Conservation (phyloP, 1,284 basidiomycete species). For the Pyrrhoderma noxium region DNA sequence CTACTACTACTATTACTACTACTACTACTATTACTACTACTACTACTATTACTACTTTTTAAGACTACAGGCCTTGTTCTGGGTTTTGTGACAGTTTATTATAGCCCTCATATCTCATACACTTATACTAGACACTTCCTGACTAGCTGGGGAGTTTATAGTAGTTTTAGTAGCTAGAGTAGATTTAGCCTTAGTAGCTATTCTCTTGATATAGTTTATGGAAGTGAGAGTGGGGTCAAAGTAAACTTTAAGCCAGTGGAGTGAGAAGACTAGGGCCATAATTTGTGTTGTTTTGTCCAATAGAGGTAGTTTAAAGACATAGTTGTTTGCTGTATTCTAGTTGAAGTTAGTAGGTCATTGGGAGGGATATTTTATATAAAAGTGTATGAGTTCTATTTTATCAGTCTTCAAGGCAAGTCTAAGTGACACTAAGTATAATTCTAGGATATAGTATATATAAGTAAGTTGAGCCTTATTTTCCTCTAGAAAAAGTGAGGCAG, state of each 20-base stretch:
- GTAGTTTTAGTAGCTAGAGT: neutral
- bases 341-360: too few relatives aligned
- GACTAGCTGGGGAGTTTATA: too few relatives aligned
- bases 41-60: too few relatives aligned
- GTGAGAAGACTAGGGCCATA: neutral
- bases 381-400: neutral
- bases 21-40: too few relatives aligned
- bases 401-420: neutral
- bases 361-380: neutral
- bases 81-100: too few relatives aligned
- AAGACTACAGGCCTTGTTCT: too few relatives aligned
- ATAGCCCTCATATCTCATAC: too few relatives aligned
- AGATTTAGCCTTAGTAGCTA: neutral
- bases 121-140: too few relatives aligned
- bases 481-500: neutral
- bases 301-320: too few relatives aligned
- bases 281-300: neutral
- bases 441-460: neutral
- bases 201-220: neutral
- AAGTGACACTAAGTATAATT: neutral
- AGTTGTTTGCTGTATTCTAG: too few relatives aligned
- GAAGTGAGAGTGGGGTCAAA: neutral
- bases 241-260: neutral
- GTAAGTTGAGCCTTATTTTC: neutral
- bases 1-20: too few relatives aligned